These are phyloP conservation scores for Canariomyces notabilis DNA, from an alignment of 2,329 filamentous ascomycete genomes.

Conservation along the genomic window DNA sequence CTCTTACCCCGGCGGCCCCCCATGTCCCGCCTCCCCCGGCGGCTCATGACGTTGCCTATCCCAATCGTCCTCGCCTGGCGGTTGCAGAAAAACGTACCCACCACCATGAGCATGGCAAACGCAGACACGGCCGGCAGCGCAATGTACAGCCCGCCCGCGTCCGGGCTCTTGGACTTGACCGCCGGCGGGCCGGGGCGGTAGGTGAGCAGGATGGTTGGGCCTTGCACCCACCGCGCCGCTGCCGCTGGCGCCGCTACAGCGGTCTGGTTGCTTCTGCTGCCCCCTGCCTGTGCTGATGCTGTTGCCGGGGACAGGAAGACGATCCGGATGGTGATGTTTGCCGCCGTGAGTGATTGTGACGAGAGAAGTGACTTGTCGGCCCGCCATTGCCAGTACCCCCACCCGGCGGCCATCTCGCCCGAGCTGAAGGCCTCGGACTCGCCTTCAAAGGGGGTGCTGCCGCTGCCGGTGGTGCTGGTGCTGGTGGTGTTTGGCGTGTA, in stretches of 20 bases:
- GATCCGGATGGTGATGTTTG: conserved; percentile 47
- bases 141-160: conserved; percentile 44
- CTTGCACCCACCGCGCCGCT: conserved; percentile 22
- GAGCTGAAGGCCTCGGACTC: conserved; percentile 30
- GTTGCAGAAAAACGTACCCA: conserved; percentile 56
- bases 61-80: conserved; percentile 45
- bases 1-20: conserved; percentile 32
- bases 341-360: conserved; percentile 7
- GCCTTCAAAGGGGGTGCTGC: neutral
- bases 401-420: conserved; percentile 34
- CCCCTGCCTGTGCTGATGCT: conserved; percentile 23
- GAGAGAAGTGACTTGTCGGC: conserved; percentile 24
- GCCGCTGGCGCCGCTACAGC: neutral
- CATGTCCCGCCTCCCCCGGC: conserved; percentile 40
- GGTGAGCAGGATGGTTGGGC: conserved; percentile 40
- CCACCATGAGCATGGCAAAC: conserved; percentile 41
- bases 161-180: conserved; percentile 30
- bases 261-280: neutral
- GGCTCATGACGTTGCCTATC: conserved; percentile 49
- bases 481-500: conserved; percentile 28
- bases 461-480: conserved; percentile 14
- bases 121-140: conserved; percentile 48
- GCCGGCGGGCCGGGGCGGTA: conserved; percentile 26
- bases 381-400: conserved; percentile 46
- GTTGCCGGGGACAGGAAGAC: conserved; percentile 32